Conservation (phyloP, 345 rosid species). For the Ceriops zippeliana region DNA sequence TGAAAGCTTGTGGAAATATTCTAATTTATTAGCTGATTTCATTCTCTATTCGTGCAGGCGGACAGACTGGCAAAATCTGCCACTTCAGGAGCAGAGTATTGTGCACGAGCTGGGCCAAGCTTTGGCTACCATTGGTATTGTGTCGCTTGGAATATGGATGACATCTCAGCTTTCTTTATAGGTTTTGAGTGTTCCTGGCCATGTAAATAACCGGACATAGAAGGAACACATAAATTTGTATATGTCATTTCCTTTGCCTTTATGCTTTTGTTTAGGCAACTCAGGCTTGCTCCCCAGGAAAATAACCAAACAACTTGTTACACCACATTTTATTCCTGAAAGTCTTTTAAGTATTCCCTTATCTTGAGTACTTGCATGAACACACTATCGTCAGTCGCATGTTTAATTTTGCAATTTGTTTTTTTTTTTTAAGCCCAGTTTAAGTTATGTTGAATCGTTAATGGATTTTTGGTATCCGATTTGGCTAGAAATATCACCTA, state of each 20-base stretch:
- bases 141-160: conserved; percentile 78
- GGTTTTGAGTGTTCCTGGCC: background rate
- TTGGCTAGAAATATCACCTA: too few species aligned
- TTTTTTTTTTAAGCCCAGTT: too few species aligned
- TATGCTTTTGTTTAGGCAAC: conserved; percentile 50
- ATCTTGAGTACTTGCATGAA: too few species aligned
- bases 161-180: conserved; percentile 39
- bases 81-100: conserved; percentile 47
- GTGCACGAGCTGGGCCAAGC: conserved; percentile 70
- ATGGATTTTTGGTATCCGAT: too few species aligned
- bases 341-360: too few species aligned
- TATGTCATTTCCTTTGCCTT: conserved; percentile 14
- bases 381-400: too few species aligned
- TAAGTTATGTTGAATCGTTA: too few species aligned
- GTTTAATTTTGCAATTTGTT: too few species aligned
- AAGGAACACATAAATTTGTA: background rate
- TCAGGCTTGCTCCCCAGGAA: too few species aligned
- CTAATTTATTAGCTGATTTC: background rate
- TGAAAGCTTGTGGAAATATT: background rate
- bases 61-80: conserved; percentile 76
- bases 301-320: too few species aligned
- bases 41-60: conserved; percentile 32
- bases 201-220: conserved; percentile 2
- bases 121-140: conserved; percentile 65
- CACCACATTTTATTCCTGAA: too few species aligned